Conservation (phyloP, 73 alveolate species). For the Paramecium pentaurelia region DNA sequence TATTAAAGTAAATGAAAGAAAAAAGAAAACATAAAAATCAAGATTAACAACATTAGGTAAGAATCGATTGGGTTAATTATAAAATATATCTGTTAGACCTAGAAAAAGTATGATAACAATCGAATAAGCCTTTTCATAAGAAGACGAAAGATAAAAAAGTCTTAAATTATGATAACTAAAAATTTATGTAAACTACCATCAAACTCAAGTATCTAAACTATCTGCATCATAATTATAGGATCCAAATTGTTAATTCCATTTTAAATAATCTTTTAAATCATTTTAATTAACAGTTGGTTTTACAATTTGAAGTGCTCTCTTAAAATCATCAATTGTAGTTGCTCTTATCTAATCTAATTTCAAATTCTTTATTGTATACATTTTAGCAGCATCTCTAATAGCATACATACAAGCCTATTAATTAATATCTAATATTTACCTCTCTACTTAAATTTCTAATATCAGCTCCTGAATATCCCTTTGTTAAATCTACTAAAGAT, state of each 20-base stretch:
- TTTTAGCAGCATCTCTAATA: slow-evolving; percentile 71
- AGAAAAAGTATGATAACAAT: background rate
- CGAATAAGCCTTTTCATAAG: background rate
- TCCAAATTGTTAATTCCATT: slow-evolving; percentile 93
- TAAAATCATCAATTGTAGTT: slow-evolving; percentile 79
- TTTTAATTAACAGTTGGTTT: slow-evolving; percentile 91
- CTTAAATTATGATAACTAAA: background rate
- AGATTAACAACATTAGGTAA: background rate
- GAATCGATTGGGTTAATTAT: background rate
- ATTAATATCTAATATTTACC: background rate
- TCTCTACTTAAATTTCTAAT: slow-evolving; percentile 79
- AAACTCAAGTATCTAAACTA: slow-evolving; percentile 65
- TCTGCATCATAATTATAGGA: slow-evolving; percentile 75
- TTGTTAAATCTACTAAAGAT: slow-evolving; percentile 77
- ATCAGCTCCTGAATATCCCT: slow-evolving; percentile 98
- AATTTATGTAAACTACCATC: background rate
- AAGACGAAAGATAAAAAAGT: background rate
- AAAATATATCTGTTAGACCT: slow-evolving; percentile 5
- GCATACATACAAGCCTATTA: slow-evolving; percentile 89
- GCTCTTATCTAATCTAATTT: slow-evolving; percentile 80
- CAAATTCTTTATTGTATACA: slow-evolving; percentile 69
- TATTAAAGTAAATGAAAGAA: background rate
- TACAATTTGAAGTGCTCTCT: slow-evolving; percentile 80
- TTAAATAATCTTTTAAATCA: slow-evolving; percentile 81
- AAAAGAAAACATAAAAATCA: background rate